phyloP scores from a whole-genome alignment of 2,329 filamentous ascomycete genomes.

The Westerdykella ornata region DNA sequence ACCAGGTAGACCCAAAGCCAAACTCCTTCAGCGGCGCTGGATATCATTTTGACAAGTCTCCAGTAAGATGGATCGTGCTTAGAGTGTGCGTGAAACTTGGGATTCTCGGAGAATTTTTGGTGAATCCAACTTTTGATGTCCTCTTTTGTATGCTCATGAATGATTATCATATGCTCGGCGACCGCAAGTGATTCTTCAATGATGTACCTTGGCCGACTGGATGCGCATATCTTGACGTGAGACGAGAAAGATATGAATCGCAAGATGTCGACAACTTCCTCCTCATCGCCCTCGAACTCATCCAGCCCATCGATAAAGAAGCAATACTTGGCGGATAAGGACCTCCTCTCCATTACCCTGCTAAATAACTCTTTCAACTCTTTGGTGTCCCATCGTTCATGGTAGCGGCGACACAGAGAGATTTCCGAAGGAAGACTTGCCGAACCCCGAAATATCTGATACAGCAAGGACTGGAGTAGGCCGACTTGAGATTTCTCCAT shows the following conservation, averaged over 20 bases:
- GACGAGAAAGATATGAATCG: constrained; percentile 15
- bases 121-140: constrained; percentile 11
- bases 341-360: background rate
- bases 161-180: constrained; percentile 2
- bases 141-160: constrained; percentile 8
- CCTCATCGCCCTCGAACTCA: constrained; percentile 20
- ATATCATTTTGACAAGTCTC: constrained; percentile 1
- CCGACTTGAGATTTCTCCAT: constrained; percentile 23
- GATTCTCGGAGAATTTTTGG: constrained; percentile 1
- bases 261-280: constrained; percentile 18
- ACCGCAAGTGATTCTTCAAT: constrained; percentile 7
- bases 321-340: constrained; percentile 19
- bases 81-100: constrained; percentile 1
- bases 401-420: background rate
- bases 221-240: constrained; percentile 30
- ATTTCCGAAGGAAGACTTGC: constrained; percentile 6
- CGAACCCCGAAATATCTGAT: constrained; percentile 19
- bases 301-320: constrained; percentile 31
- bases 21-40: constrained; percentile 5
- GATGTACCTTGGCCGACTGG: constrained; percentile 16
- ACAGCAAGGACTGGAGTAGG: constrained; percentile 23
- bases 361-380: constrained; percentile 5
- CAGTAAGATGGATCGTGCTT: too few relatives aligned
- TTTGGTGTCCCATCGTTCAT: constrained; percentile 8
- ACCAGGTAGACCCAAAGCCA: constrained; percentile 14